phyloP scores from a whole-genome alignment of 176 grass and related monocot genomes.

The Aegilops bicornis region DNA sequence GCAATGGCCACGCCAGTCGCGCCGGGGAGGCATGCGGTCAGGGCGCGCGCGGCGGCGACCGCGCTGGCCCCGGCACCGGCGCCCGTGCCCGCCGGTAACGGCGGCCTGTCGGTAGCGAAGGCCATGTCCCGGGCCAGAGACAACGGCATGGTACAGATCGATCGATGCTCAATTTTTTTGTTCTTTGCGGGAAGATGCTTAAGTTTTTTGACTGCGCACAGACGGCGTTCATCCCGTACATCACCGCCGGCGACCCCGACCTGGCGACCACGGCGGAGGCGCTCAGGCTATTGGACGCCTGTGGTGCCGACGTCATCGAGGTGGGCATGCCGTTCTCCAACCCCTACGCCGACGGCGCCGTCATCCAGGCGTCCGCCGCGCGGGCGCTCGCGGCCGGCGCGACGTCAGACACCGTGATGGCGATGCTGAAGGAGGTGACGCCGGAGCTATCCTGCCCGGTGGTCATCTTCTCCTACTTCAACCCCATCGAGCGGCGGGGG shows the following conservation, averaged over 20 bases:
- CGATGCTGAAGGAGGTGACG: slow-evolving; percentile 78
- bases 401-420: slow-evolving; percentile 47
- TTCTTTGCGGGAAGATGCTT: background rate
- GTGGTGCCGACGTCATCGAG: slow-evolving; percentile 80
- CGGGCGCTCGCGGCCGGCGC: slow-evolving; percentile 53
- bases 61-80: background rate
- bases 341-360: slow-evolving; percentile 60
- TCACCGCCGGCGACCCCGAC: slow-evolving; percentile 91
- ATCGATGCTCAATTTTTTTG: no score
- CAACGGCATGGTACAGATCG: slow-evolving; percentile 31
- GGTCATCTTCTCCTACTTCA: slow-evolving; percentile 77
- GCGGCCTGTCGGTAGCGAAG: slow-evolving; percentile 28
- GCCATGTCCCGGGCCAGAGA: slow-evolving; percentile 22
- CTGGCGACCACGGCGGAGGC: slow-evolving; percentile 63
- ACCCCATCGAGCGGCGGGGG: slow-evolving; percentile 56
- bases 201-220: background rate
- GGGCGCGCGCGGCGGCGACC: background rate
- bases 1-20: background rate
- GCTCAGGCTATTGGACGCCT: slow-evolving; percentile 59
- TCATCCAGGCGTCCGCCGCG: slow-evolving; percentile 69
- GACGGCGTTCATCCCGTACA: slow-evolving; percentile 71
- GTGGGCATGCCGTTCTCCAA: slow-evolving; percentile 77
- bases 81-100: background rate
- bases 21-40: background rate
- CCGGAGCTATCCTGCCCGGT: slow-evolving; percentile 83